A percentile compares a stretch with the other conserved stretches of the same genome.
Evolutionary conservation across 805 yeast genomes (phyloP).

Genomic region (Candida taoyuanica): DNA sequence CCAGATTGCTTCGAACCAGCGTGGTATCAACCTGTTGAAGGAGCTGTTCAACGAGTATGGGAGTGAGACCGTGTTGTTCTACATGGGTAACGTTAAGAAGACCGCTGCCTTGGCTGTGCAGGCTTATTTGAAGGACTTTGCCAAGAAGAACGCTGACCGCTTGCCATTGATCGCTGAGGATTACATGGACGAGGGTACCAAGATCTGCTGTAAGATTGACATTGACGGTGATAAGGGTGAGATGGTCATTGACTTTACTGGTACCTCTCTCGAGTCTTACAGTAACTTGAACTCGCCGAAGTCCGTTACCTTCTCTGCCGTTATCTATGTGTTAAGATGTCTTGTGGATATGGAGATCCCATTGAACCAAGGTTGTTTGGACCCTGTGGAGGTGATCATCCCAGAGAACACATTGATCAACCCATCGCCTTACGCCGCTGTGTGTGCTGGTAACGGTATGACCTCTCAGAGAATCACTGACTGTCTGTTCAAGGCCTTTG

Average conservation of each 20-base stretch:
- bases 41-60: constrained; percentile 42
- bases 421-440: constrained; percentile 41
- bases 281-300: constrained; percentile 52
- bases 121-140: constrained; percentile 32
- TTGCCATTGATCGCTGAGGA: constrained; percentile 42
- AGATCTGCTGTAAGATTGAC: constrained; percentile 38
- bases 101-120: constrained; percentile 47
- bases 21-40: constrained; percentile 42
- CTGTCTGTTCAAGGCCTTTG: constrained; percentile 48
- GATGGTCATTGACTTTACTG: constrained; percentile 48
- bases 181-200: constrained; percentile 53
- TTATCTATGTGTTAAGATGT: constrained; percentile 48
- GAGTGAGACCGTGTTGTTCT: constrained; percentile 37
- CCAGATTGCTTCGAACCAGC: constrained; percentile 48
- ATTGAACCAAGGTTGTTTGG: constrained; percentile 86
- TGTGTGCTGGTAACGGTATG: constrained; percentile 49
- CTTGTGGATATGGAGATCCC: constrained; percentile 84
- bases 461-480: constrained; percentile 54
- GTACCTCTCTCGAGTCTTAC: constrained; percentile 47
- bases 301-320: constrained; percentile 49
- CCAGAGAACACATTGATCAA: constrained; percentile 33
- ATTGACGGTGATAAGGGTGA: constrained; percentile 36
- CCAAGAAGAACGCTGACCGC: constrained; percentile 35
- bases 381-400: constrained; percentile 52
- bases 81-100: constrained; percentile 42